These are phyloP conservation scores for Solanum verrucosum DNA, from an alignment of 257 asterid species.

Conservation along the genomic window DNA sequence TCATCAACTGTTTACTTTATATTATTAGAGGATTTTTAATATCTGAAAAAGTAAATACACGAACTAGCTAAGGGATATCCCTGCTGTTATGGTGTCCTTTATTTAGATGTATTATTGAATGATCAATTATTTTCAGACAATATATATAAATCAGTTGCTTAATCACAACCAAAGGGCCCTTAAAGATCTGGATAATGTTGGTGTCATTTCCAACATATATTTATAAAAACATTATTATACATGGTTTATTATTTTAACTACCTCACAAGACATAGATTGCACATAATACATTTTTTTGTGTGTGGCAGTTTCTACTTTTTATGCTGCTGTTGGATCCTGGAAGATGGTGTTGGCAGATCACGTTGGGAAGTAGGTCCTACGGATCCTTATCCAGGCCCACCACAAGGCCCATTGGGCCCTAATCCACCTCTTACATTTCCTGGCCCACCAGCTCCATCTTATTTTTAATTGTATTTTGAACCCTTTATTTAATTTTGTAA, in stretches of 20 bases:
- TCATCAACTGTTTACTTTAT: no score
- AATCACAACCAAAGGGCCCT: not conserved
- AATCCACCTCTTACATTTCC: not conserved
- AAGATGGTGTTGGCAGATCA: conserved; percentile 27
- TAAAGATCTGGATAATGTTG: not conserved
- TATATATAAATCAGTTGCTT: not conserved
- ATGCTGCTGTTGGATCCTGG: conserved; percentile 45
- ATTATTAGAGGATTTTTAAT: no score
- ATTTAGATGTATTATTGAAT: no score
- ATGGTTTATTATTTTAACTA: not conserved
- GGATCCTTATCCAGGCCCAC: not conserved
- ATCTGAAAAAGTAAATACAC: no score
- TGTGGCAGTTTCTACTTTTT: conserved; percentile 33
- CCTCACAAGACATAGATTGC: not conserved
- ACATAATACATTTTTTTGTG: not conserved
- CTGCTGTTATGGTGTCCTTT: no score
- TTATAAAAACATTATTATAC: not conserved
- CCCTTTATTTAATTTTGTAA: no score
- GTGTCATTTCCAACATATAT: not conserved
- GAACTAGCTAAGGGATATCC: no score
- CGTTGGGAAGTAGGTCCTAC: not conserved
- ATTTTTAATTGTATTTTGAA: no score
- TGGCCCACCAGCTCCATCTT: conserved; percentile 15
- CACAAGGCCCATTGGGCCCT: not conserved
- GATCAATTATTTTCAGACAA: no score